Conservation (phyloP, 805 yeast species). For the Suhomyces tanzawaensis region DNA sequence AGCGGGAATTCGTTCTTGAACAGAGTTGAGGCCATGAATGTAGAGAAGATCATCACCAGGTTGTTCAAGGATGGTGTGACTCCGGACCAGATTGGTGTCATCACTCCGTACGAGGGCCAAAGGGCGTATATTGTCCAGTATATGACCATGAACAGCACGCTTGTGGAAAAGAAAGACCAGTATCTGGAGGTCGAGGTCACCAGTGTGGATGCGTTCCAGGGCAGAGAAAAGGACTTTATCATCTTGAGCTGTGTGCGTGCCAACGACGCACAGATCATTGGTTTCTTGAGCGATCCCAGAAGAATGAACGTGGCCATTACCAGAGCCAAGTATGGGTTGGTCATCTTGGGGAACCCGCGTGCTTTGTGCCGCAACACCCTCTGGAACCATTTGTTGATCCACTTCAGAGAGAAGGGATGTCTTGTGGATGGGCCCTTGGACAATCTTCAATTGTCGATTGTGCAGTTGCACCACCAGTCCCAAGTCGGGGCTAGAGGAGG, state of each 20-base stretch:
- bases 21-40: constrained; percentile 85
- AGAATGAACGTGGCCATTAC: constrained; percentile 45
- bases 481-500: neutral
- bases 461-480: constrained; percentile 37
- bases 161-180: constrained; percentile 52
- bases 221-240: constrained; percentile 47
- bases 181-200: constrained; percentile 81
- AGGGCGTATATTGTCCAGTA: constrained; percentile 77
- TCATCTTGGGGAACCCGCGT: constrained; percentile 78
- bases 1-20: constrained; percentile 81
- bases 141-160: constrained; percentile 68
- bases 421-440: constrained; percentile 88
- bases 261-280: constrained; percentile 38
- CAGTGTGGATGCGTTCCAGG: constrained; percentile 67
- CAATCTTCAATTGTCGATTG: constrained; percentile 68
- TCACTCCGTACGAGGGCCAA: constrained; percentile 95
- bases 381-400: constrained; percentile 77
- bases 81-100: constrained; percentile 84
- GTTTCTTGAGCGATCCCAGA: constrained; percentile 44
- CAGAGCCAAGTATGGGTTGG: constrained; percentile 42
- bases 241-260: constrained; percentile 46
- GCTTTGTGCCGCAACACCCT: constrained; percentile 65
- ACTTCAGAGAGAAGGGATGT: constrained; percentile 81
- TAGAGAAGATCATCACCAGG: constrained; percentile 72
- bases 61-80: constrained; percentile 73